phyloP scores from a whole-genome alignment of 768 basidiomycete genomes.

The Trametes cinnabarina region DNA sequence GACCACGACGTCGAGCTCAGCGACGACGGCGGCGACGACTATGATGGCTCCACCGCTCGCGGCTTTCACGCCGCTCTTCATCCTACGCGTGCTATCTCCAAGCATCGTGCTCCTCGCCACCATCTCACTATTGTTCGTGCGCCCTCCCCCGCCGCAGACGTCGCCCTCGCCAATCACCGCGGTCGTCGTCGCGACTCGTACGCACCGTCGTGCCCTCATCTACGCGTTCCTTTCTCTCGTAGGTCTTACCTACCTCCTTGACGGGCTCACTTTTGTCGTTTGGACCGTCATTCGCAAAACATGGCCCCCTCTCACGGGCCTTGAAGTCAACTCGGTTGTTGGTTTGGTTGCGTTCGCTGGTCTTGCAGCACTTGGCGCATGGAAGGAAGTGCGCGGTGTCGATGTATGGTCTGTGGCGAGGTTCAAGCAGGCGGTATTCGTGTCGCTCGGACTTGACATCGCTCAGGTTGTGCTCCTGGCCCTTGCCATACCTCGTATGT shows the following conservation, averaged over 20 bases:
- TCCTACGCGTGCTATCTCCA: slow-evolving; percentile 67
- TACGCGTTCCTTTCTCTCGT: slow-evolving; percentile 65
- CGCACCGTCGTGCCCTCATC: slow-evolving; percentile 77
- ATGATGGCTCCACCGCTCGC: slow-evolving; percentile 17
- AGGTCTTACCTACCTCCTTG: slow-evolving; percentile 72
- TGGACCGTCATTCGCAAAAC: slow-evolving; percentile 60
- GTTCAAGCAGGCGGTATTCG: slow-evolving; percentile 51
- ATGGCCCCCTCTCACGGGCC: slow-evolving; percentile 64
- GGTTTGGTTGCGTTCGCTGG: slow-evolving; percentile 71
- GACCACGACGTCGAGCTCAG: slow-evolving; percentile 28
- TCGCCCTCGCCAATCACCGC: slow-evolving; percentile 66
- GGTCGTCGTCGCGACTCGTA: slow-evolving; percentile 68
- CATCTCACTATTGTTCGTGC: slow-evolving; percentile 55
- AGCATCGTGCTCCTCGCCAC: slow-evolving; percentile 59
- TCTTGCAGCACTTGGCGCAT: slow-evolving; percentile 71
- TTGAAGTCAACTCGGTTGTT: slow-evolving; percentile 64
- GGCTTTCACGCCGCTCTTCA: slow-evolving; percentile 43
- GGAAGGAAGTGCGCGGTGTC: slow-evolving; percentile 73
- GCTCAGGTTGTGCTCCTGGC: slow-evolving; percentile 49
- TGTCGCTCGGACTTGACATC: slow-evolving; percentile 59
- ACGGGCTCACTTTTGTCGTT: slow-evolving; percentile 71
- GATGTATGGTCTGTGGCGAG: slow-evolving; percentile 64
- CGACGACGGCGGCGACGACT: slow-evolving; percentile 35
- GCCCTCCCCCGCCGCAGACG: slow-evolving; percentile 34
- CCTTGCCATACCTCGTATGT: slow-evolving; percentile 17